Evolutionary conservation across 352 stramenopile species (phyloP).

Genomic region (Phytopythium ostracodes): DNA sequence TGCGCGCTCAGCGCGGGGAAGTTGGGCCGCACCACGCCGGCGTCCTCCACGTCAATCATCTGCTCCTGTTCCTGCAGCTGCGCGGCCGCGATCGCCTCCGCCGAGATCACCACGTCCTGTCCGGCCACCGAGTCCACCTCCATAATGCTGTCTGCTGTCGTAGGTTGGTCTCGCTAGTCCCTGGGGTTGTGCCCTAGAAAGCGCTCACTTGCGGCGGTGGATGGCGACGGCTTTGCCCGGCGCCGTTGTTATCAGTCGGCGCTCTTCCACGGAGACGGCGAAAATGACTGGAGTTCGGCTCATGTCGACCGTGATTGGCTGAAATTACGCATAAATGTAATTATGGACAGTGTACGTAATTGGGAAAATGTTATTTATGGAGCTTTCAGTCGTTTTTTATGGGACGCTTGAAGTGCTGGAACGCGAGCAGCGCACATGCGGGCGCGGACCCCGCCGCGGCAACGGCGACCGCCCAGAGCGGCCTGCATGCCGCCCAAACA

Average conservation of each 20-base stretch:
- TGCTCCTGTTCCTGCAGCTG: conserved; percentile 46
- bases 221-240: neutral
- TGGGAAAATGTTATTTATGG: neutral
- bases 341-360: neutral
- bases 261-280: neutral
- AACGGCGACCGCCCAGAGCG: conserved; percentile 42
- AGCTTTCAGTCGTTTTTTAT: conserved; percentile 32
- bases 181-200: neutral
- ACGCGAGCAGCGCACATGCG: conserved; percentile 21
- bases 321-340: conserved; percentile 1
- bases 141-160: conserved; percentile 25
- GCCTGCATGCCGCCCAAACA: conserved; percentile 18
- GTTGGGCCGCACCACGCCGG: conserved; percentile 42
- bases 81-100: conserved; percentile 32
- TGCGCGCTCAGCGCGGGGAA: conserved; percentile 81
- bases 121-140: conserved; percentile 64
- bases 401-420: conserved; percentile 18
- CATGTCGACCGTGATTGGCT: conserved; percentile 21
- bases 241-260: neutral
- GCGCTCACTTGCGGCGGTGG: neutral
- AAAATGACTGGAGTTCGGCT: conserved; percentile 49
- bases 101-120: conserved; percentile 58
- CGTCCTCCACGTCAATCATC: conserved; percentile 55
- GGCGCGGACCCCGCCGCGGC: conserved; percentile 27
- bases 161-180: neutral